phyloP scores from a whole-genome alignment of 2,329 filamentous ascomycete species.

The Aspergillus latus region DNA sequence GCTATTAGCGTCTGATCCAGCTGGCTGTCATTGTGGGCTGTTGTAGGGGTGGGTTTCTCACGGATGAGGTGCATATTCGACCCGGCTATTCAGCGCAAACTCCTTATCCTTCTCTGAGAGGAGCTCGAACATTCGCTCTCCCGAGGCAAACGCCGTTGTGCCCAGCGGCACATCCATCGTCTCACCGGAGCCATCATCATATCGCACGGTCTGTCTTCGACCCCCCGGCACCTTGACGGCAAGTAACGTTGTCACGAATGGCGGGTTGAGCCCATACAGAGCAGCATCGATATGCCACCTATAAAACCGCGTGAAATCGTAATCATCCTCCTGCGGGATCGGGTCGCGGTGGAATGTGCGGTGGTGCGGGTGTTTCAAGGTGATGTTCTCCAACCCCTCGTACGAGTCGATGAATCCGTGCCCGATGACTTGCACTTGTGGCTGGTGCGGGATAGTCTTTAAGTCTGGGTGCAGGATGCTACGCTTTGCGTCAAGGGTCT shows the following conservation, averaged over 20 bases:
- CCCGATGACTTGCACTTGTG: constrained; percentile 77
- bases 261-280: constrained; percentile 72
- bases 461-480: constrained; percentile 73
- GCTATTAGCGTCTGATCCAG: not conserved
- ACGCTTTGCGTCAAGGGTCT: constrained; percentile 66
- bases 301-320: constrained; percentile 63
- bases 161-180: constrained; percentile 68
- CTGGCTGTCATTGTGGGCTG: not conserved
- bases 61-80: constrained; percentile 76
- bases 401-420: constrained; percentile 70
- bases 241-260: constrained; percentile 69
- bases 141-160: constrained; percentile 73
- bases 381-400: constrained; percentile 68
- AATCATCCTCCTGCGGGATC: constrained; percentile 62
- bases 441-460: constrained; percentile 77
- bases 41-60: constrained; percentile 34
- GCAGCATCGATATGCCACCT: constrained; percentile 81
- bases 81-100: constrained; percentile 64
- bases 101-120: constrained; percentile 65
- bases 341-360: constrained; percentile 69
- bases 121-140: constrained; percentile 68
- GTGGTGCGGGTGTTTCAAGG: constrained; percentile 73
- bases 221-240: constrained; percentile 71
- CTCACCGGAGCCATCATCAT: constrained; percentile 70
- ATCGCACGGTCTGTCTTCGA: constrained; percentile 65